Conservation (phyloP, 2,329 filamentous ascomycete species). For the Boeremia exigua region DNA sequence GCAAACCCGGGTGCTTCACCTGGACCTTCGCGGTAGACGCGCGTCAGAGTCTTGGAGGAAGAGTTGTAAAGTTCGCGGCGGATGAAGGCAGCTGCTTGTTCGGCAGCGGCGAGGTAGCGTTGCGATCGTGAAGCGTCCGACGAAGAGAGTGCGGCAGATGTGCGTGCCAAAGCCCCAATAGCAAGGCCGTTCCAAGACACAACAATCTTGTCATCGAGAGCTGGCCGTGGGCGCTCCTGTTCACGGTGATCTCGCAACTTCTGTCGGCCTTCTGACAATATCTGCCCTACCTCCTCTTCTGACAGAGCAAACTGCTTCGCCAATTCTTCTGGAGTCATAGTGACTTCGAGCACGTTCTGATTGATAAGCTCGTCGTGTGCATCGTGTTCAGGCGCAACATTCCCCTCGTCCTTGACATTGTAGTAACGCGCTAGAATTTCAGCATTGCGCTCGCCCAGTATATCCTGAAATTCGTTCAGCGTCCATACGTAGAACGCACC, state of each 20-base stretch:
- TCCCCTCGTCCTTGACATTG: slow-evolving; percentile 82
- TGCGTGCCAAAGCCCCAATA: slow-evolving; percentile 79
- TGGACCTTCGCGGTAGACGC: slow-evolving; percentile 73
- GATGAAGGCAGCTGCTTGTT: slow-evolving; percentile 74
- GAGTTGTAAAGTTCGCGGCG: slow-evolving; percentile 74
- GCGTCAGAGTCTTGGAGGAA: slow-evolving; percentile 67
- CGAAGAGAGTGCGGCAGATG: slow-evolving; percentile 69
- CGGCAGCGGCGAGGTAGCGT: slow-evolving; percentile 70
- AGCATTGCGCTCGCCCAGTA: slow-evolving; percentile 72
- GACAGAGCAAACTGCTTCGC: slow-evolving; percentile 76
- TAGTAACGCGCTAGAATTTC: slow-evolving; percentile 82
- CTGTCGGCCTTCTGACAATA: slow-evolving; percentile 69
- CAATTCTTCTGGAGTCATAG: slow-evolving; percentile 70
- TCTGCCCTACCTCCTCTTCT: slow-evolving; percentile 69
- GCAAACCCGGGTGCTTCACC: slow-evolving; percentile 77
- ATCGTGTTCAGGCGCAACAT: slow-evolving; percentile 82
- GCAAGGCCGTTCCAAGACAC: slow-evolving; percentile 88
- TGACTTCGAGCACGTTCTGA: slow-evolving; percentile 84
- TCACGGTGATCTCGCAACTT: slow-evolving; percentile 76
- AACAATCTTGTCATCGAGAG: slow-evolving; percentile 86
- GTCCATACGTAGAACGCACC: slow-evolving; percentile 97
- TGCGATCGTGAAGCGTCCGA: slow-evolving; percentile 64
- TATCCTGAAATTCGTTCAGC: slow-evolving; percentile 78
- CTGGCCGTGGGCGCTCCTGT: slow-evolving; percentile 75
- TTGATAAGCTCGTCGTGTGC: slow-evolving; percentile 93